Evolutionary conservation across 257 asterid genomes (phyloP), one percentile per base, ranked within the genome.

Genomic region (Solanum rostratum): DNA sequence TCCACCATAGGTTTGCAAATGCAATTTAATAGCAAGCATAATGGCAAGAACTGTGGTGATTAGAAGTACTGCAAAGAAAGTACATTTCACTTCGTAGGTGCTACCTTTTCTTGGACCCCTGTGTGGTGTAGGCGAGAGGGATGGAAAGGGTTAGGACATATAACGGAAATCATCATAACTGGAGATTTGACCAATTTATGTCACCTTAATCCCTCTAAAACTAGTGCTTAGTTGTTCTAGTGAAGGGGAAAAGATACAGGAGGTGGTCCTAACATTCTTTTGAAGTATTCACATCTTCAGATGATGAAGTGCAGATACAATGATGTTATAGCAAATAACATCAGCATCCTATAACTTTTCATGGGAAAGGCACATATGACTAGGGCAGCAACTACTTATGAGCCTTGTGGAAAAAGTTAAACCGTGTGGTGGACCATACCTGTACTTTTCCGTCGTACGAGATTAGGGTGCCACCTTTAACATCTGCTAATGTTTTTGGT

Each of bases 391-490:
- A 62, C 15, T 24, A 27, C 70, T 27, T 60, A n/a, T 62, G 69
- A 24, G 18, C 69, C 37, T 11, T 66, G 62, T 54, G 24, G 45
- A 39, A 59, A 46, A 16, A 53, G 62, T 79, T 82, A 9, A 71
- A 14, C 54, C 70, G 63, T 57, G 76, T 1, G 7, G 52, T 69
- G 41, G 24, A 69, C 62, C 16, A 13, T 88, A 95, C 98, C 97
- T 95, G 99, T 71, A 95, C 98, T 95, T 92, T 97, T 63, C 97
- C 99, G 41, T 97, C 99, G 71, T 94, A 97, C 55, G 96, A 91
- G 89, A 97, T 97, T 69, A 97, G 90, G 49, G 99, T 97, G 86
- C 99, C 99, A 86, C 99, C 99, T 92, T 97, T 97, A 65, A 97
- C 99, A 71, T 95, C 99, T 85, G 99, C 99, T 82, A 95, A 88